These are phyloP conservation scores for Rhododendron ovatum DNA, from an alignment of 148 eudicot genomes.

Conservation along the genomic window DNA sequence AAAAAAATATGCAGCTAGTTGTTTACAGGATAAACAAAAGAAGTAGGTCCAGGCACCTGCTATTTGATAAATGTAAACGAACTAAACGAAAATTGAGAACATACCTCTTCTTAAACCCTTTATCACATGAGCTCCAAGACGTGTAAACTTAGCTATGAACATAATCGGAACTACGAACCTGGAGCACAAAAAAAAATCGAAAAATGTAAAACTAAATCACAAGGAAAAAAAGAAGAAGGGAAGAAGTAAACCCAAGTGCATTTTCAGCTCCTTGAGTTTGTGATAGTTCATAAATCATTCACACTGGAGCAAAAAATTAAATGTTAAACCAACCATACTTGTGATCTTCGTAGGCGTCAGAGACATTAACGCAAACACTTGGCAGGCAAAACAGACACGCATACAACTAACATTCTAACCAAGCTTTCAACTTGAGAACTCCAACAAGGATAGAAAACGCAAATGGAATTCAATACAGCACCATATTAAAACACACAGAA, in stretches of 20 bases:
- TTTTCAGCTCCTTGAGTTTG: neutral
- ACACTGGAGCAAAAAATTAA: neutral
- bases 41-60: neutral
- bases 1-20: neutral
- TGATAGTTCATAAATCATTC: neutral
- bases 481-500: neutral
- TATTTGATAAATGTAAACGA: neutral
- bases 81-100: neutral
- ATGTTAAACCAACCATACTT: neutral
- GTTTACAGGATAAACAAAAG: neutral
- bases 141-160: constrained; percentile 15
- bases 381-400: neutral
- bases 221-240: neutral
- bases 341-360: neutral
- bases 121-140: constrained; percentile 14
- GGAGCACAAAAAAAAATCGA: neutral
- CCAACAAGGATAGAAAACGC: neutral
- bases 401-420: neutral
- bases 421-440: neutral
- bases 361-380: constrained; percentile 2
- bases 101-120: constrained; percentile 13
- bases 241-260: neutral
- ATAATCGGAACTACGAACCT: constrained; percentile 12
- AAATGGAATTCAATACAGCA: neutral
- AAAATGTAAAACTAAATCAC: neutral